These are phyloP conservation scores for Plasmodium gaboni DNA, from an alignment of 169 alveolate genomes.

Conservation along the genomic window DNA sequence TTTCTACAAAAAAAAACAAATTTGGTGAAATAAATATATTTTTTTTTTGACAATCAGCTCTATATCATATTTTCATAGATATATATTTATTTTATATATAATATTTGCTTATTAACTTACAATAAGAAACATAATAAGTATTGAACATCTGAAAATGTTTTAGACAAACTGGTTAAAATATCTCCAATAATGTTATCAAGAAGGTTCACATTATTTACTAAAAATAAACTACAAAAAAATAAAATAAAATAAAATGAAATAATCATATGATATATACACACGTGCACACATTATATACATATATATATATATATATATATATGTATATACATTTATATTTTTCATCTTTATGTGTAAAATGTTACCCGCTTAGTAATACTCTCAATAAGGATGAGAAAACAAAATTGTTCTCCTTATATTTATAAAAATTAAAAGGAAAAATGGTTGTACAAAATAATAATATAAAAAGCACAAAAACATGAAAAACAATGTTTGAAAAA, in stretches of 20 bases:
- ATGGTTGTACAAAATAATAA: constrained; percentile 41
- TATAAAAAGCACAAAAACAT: constrained; percentile 23
- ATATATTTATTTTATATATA: background rate
- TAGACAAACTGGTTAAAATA: constrained; percentile 85
- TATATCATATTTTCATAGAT: background rate
- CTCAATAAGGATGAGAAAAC: constrained; percentile 75
- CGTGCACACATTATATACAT: too few relatives aligned
- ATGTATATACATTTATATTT: background rate
- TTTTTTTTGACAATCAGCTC: too few relatives aligned
- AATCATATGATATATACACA: too few relatives aligned
- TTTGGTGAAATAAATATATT: background rate
- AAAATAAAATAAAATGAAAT: background rate
- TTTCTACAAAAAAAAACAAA: constrained; percentile 22
- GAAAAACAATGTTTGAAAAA: constrained; percentile 30
- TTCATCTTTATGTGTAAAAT: background rate
- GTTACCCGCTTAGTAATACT: constrained; percentile 74
- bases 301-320: background rate
- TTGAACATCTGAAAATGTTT: constrained; percentile 87
- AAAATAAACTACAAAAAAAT: constrained; percentile 67
- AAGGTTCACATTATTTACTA: constrained; percentile 83
- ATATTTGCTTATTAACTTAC: constrained; percentile 61
- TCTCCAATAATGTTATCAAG: constrained; percentile 88
- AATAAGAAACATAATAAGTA: constrained; percentile 81
- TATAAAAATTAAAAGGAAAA: constrained; percentile 51
- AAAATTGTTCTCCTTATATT: constrained; percentile 77